Base-by-base conservation (phyloP, 441 rosid genomes). In the Aleurites moluccanus region DNA sequence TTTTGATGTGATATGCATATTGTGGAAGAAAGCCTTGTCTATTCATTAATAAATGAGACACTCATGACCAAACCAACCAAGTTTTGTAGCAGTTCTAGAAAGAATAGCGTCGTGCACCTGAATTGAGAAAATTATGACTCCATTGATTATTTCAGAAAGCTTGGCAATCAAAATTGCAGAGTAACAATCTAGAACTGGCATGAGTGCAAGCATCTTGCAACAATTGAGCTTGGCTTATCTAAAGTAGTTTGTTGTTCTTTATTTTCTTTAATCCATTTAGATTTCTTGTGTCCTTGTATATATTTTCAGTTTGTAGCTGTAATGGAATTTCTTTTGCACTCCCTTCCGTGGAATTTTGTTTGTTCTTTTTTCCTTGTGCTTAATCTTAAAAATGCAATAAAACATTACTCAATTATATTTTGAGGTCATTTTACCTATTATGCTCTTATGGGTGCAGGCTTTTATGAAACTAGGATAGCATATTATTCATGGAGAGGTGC, bases 401-500 rank as follows among this genome's bases (percentile, higher is more conserved):
- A 23, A 11, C 62, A 23, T 57, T 27, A 4, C 1, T 60, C 20
- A 1, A 50, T 21, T 6, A 16, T 50, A 6, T 16, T 50, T 5
- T 5, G n/a, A 4, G 6, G 3, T 5, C n/a, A 16, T 50, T 16
- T 50, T 20, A 50, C 55, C 4, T 20, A 18, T 50, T 59, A 61
- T 59, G 64, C 52, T 27, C 3, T 64, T 64, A 20, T 60, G 30
- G 55, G 18, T 81, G 75, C 87, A 93, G 96, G 98, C 2, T 93
- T 92, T 70, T 92, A 93, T 35, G 97, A 93, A 82, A 92, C 91
- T 23, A 88, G 96, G 42, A 83, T 92, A 59, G 98, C 98, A 71
- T 93, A 93, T 81, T 93, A 93, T 60, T 86, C 94, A 21, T 93
- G 96, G 96, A 88, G 93, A 80, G 98, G 97, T 27, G 90, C 83